Evolutionary conservation across 805 yeast genomes (phyloP), one percentile per base, ranked within the genome.

Genomic region (Saccharomycopsis capsularis): DNA sequence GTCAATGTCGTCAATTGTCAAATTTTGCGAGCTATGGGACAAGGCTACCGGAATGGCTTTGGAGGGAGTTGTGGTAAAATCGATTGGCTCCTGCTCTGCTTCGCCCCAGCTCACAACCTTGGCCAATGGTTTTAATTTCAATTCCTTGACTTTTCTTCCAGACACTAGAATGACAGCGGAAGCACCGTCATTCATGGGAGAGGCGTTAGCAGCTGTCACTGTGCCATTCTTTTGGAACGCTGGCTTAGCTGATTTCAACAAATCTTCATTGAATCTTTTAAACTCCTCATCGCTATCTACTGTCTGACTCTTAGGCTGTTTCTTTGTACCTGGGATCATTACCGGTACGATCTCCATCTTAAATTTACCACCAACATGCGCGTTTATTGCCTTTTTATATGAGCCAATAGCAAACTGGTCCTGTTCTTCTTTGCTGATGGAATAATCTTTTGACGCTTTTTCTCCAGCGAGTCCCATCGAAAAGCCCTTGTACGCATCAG

Each of bases 391-490:
- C 67, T 85, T 88, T 63, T 77, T 78, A 71, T 93, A 93, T n/a
- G 96, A 85, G 55, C 62, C 69, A 57, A 89, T 73, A 53, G 97
- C 98, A 65, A 76, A 91, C 47, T 81, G 79, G 67, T 91, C 99
- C 70, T 90, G 97, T 54, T 77, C 81, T 57, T 86, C 88, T 66
- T 98, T 83, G 36, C 93, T 60, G 57, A 90, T 63, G 19, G 65
- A 65, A 69, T 86, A 81, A 63, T 88, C 95, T 48, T 71, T 71
- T 38, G 98, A 98, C 71, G 96, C 88, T 66, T 89, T 89, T 70
- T 93, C 99, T 56, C 95, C 99, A 56, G 91, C 89, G 50, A 86
- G 85, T 64, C 99, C 99, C 99, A 93, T 93, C 55, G 95, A 85
- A 57, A 73, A 68, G 56, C 81, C 79, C 59, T 82, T 86, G 69